Base-by-base conservation (phyloP, 495 filamentous ascomycete species). In the Paragyromitra xinjiangensis region DNA sequence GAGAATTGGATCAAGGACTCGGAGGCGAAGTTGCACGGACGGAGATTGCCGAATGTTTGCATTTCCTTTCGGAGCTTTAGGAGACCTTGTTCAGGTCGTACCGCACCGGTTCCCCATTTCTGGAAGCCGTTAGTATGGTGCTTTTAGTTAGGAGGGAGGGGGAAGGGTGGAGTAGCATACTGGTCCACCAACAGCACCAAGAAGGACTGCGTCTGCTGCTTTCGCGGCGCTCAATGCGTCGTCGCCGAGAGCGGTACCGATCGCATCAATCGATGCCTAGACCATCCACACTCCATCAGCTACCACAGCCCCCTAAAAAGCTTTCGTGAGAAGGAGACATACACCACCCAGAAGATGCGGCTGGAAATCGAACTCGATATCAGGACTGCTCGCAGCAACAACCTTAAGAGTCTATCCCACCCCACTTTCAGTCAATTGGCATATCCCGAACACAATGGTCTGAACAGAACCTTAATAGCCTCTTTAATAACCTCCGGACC, bases 11-110 rank as follows among this genome's bases (percentile, higher is more conserved):
- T 90, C 58, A 99, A 92, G 40, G 90, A 89, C 68, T 95, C 92
- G 34, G 94, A 93, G 50, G 95, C 93, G 87, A 99, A 99, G 88
- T 91, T 94, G 90, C 95, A 99, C 5, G 95, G 95, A 3, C 95
- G 94, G 61, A 99, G 92, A 89, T 99, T 99, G 79, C 95, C 95
- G 86, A 95, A 99, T 79, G 95, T 93, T 82, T 88, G 87, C 88
- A 99, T 92, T 84, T 97, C 92, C 84, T 97, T 98, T 87, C 95
- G 94, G 58, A 99, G 92, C 78, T 87, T 89, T 67, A 99, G 92
- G 83, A 99, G 89, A 71, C 95, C 95, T 85, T 98, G 95, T 83
- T 99, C 95, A 5, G 95, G 95, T 62, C 95, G 92, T 72, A 98
- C 92, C 65, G 88, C 83, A 76, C 93, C 93, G 3, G 92, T 94